A percentile compares a stretch with the other conserved stretches of the same genome.
Conservation (phyloP, 2,329 filamentous ascomycete species). For the Alternaria gaisen region DNA sequence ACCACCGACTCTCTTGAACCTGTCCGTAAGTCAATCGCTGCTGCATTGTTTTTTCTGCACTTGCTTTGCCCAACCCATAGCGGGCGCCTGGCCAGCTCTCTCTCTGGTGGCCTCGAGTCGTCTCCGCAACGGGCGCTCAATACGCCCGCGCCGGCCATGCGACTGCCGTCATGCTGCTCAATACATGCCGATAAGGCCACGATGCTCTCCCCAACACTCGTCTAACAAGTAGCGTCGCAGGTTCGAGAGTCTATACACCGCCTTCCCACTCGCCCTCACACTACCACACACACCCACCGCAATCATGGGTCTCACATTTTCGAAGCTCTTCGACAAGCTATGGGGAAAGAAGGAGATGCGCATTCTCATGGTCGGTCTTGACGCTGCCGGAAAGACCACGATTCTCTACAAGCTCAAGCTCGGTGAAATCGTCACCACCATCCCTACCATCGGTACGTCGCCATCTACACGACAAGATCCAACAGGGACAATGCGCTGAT, state of each 20-base stretch:
- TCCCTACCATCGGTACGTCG: conserved; percentile 82
- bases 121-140: conserved; percentile 39
- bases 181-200: conserved; percentile 20
- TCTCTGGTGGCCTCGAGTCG: conserved; percentile 34
- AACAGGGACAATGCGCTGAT: conserved; percentile 35
- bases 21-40: conserved; percentile 44
- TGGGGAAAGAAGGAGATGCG: conserved; percentile 99
- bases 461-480: conserved; percentile 10
- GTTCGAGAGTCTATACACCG: conserved; percentile 51
- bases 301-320: conserved; percentile 91
- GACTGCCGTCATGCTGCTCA: conserved; percentile 13
- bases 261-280: conserved; percentile 34
- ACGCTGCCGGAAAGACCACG: conserved; percentile 96
- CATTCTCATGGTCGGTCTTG: conserved; percentile 95
- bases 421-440: conserved; percentile 96
- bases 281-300: conserved; percentile 56
- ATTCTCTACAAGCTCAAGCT: conserved; percentile 99
- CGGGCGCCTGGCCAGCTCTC: conserved; percentile 24
- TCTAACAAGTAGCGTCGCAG: conserved; percentile 31
- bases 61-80: conserved; percentile 24
- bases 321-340: conserved; percentile 97
- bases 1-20: conserved; percentile 48
- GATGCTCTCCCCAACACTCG: conserved; percentile 23
- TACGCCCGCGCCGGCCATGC: conserved; percentile 29
- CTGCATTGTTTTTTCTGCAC: conserved; percentile 22